A percentile compares a stretch with the other conserved stretches of the same genome.
Conservation (phyloP, 305 asterid genomes). For the Solanum hybrid region DNA sequence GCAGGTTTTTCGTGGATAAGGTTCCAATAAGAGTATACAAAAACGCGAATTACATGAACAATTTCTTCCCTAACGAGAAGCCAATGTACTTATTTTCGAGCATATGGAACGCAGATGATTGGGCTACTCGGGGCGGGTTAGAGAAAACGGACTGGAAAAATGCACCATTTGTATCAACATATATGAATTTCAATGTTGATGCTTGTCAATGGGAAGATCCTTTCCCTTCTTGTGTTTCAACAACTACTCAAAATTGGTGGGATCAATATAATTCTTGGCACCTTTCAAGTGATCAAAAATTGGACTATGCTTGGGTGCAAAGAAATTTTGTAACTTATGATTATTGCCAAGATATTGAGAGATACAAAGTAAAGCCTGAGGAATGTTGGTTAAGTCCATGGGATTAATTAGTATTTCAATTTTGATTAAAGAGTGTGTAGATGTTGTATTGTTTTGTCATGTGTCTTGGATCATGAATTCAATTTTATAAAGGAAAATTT, state of each 20-base stretch:
- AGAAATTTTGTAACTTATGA: conserved; percentile 85
- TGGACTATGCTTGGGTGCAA: conserved; percentile 75
- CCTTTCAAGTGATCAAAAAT: conserved; percentile 46
- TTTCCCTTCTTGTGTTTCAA: conserved; percentile 68
- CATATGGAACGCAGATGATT: conserved; percentile 95
- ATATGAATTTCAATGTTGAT: conserved; percentile 58
- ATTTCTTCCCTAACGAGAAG: conserved; percentile 68
- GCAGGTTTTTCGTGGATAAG: conserved; percentile 65
- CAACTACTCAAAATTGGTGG: conserved; percentile 84
- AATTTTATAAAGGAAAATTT: neutral
- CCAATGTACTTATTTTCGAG: conserved; percentile 90
- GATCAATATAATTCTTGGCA: conserved; percentile 80
- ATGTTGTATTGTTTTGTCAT: neutral
- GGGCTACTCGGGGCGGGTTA: conserved; percentile 91
- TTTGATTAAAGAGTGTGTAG: neutral
- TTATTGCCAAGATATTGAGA: conserved; percentile 56
- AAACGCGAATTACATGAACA: conserved; percentile 76
- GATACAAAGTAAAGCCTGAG: conserved; percentile 53
- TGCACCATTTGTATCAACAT: conserved; percentile 88
- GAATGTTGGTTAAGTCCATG: conserved; percentile 75
- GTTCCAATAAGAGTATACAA: conserved; percentile 68
- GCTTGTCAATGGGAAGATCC: conserved; percentile 89
- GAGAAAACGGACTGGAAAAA: conserved; percentile 86
- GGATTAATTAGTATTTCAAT: conserved; percentile 8
- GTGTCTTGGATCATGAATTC: neutral